Conservation (phyloP, 352 stramenopile species). For the Aphanomyces stellatus region DNA sequence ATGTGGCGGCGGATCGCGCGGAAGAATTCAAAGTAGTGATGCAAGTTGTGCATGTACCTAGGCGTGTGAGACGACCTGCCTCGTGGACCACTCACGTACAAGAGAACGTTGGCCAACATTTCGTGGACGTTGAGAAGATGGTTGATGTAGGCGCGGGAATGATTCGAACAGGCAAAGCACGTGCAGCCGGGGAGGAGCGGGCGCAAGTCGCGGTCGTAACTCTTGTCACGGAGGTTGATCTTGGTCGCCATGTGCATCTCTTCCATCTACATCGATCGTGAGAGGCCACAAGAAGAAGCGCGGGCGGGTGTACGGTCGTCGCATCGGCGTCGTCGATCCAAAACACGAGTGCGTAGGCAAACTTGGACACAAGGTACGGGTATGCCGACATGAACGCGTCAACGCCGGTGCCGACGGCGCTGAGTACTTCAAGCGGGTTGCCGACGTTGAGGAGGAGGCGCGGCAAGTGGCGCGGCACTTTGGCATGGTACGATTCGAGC, state of each 20-base stretch:
- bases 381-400: slow-evolving; percentile 67
- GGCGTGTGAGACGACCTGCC: no score
- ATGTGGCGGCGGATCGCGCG: slow-evolving; percentile 44
- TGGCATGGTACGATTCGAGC: slow-evolving; percentile 38
- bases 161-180: slow-evolving; percentile 67
- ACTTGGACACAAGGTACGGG: slow-evolving; percentile 40
- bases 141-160: slow-evolving; percentile 86
- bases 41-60: slow-evolving; percentile 56
- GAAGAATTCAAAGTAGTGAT: slow-evolving; percentile 73
- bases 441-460: slow-evolving; percentile 58
- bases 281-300: not conserved
- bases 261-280: not conserved
- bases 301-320: not conserved
- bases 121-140: slow-evolving; percentile 89
- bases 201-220: slow-evolving; percentile 50
- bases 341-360: slow-evolving; percentile 42
- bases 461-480: slow-evolving; percentile 32
- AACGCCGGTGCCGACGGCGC: slow-evolving; percentile 39
- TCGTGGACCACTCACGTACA: slow-evolving; percentile 70
- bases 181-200: slow-evolving; percentile 52
- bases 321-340: slow-evolving; percentile 36
- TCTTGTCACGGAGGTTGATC: slow-evolving; percentile 56
- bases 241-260: slow-evolving; percentile 32
- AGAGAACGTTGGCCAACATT: slow-evolving; percentile 85
- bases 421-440: slow-evolving; percentile 51